Conservation (phyloP, 495 filamentous ascomycete species). For the Daldinia decipiens region DNA sequence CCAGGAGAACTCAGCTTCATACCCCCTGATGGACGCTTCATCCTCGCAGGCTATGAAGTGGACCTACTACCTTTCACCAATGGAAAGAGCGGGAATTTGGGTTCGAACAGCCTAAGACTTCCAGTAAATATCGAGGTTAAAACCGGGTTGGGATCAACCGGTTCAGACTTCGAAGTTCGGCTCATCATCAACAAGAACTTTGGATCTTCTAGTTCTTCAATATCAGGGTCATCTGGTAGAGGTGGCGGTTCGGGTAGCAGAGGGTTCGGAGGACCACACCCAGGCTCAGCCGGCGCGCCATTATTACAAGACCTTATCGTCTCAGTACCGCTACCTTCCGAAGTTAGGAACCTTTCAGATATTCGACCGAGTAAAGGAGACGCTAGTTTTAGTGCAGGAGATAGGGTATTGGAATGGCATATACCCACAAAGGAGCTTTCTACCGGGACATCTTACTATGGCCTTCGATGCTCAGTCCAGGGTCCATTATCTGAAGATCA, state of each 20-base stretch:
- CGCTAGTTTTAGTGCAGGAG: slow-evolving; percentile 78
- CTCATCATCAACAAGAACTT: slow-evolving; percentile 74
- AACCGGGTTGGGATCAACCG: slow-evolving; percentile 75
- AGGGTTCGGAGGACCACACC: slow-evolving; percentile 54
- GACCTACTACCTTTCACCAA: slow-evolving; percentile 77
- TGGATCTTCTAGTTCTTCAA: slow-evolving; percentile 54
- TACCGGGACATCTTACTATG: slow-evolving; percentile 72
- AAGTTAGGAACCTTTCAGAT: slow-evolving; percentile 87
- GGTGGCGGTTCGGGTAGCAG: slow-evolving; percentile 63
- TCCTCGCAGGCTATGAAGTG: slow-evolving; percentile 93
- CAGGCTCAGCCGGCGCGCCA: slow-evolving; percentile 65
- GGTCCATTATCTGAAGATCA: slow-evolving; percentile 70
- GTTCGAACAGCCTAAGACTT: slow-evolving; percentile 72
- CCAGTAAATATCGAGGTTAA: slow-evolving; percentile 84
- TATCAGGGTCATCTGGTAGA: slow-evolving; percentile 60
- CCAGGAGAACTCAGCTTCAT: slow-evolving; percentile 94
- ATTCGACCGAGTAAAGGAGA: slow-evolving; percentile 87
- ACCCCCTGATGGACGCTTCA: slow-evolving; percentile 94
- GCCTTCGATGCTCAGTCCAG: slow-evolving; percentile 79
- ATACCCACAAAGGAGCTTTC: slow-evolving; percentile 74
- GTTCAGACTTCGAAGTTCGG: slow-evolving; percentile 89
- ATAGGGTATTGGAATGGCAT: slow-evolving; percentile 81
- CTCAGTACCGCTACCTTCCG: slow-evolving; percentile 80
- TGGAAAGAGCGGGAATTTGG: slow-evolving; percentile 53
- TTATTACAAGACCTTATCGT: slow-evolving; percentile 82